Evolutionary conservation across 441 rosid genomes (phyloP).

Genomic region (Francoa sonchifolia): DNA sequence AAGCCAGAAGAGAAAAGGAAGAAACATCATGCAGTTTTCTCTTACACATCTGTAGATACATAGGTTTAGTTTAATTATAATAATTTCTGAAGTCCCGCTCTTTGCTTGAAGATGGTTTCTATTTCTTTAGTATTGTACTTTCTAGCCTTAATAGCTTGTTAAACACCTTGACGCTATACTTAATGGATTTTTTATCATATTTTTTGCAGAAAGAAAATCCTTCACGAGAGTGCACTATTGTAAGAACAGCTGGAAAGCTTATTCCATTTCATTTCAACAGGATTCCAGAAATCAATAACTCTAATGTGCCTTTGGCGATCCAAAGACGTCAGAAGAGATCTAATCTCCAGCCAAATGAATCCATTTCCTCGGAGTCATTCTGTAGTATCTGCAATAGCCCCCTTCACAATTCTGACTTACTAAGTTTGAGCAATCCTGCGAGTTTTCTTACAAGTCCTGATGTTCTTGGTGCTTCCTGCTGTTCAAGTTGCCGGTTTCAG

Average conservation of each 20-base stretch:
- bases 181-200: conserved; percentile 7
- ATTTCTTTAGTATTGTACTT: too few species aligned
- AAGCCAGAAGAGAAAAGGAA: too few species aligned
- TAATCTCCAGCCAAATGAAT: conserved; percentile 45
- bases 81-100: too few species aligned
- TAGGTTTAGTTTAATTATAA: too few species aligned
- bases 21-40: too few species aligned
- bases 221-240: conserved; percentile 80
- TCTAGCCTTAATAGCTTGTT: neutral
- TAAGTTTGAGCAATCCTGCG: conserved; percentile 13
- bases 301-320: conserved; percentile 57
- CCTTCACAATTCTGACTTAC: conserved; percentile 28
- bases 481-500: conserved; percentile 85
- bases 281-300: conserved; percentile 60
- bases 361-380: conserved; percentile 63
- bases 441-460: conserved; percentile 15
- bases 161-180: neutral
- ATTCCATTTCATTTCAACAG: conserved; percentile 80
- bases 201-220: conserved; percentile 78
- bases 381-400: conserved; percentile 77
- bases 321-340: conserved; percentile 70
- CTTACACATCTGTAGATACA: too few species aligned
- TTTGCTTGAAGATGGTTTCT: too few species aligned
- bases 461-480: conserved; percentile 37
- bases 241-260: conserved; percentile 86